Evolutionary conservation across 768 basidiomycete species (phyloP), one percentile per base, ranked within the genome.

Genomic region (Cystobasidium tubakii): DNA sequence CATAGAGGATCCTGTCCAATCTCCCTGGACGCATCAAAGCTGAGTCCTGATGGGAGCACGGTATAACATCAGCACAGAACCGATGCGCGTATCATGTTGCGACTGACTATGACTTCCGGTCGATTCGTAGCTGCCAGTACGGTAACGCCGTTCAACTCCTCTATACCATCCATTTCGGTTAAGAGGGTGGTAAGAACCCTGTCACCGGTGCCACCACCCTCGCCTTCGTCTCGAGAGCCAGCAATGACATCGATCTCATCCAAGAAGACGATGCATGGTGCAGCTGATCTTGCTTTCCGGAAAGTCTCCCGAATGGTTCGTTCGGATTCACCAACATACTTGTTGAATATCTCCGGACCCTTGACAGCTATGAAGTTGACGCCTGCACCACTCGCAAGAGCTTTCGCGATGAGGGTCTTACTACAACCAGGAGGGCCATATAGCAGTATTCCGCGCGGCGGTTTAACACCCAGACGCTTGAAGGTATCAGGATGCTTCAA

Each of bases 151-250:
- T 89, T 84, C 23, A 98, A 84, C 81, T 95, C 92, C 81, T 97
- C 91, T 0, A 98, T 90, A 23, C 96, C 96, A 79, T 98, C 96
- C 92, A 98, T 98, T 80, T 99, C 96, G 79, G 95, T 98, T 71
- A 99, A 81, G 15, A 99, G 84, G 74, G 88, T 95, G 0, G 94
- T 94, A 9, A 99, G 84, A 15, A 97, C 92, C 9, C 96, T 93
- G 77, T 91, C 89, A 77, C 92, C 89, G 7, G 76, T 74, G 0
- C 86, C 85, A 0, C 83, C 81, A 50, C 87, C 87, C 1, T 83
- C 86, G 7, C 79, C 80, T 55, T 87, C 86, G 1, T 86, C 85
- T 36, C 96, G 86, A 0, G 91, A 88, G 0, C 87, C 87, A 1
- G 90, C 94, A 0, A 99, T 85, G 0, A 94, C 93, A 79, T 99